Conservation (phyloP, 345 rosid species). For the Noccaea caerulescens region DNA sequence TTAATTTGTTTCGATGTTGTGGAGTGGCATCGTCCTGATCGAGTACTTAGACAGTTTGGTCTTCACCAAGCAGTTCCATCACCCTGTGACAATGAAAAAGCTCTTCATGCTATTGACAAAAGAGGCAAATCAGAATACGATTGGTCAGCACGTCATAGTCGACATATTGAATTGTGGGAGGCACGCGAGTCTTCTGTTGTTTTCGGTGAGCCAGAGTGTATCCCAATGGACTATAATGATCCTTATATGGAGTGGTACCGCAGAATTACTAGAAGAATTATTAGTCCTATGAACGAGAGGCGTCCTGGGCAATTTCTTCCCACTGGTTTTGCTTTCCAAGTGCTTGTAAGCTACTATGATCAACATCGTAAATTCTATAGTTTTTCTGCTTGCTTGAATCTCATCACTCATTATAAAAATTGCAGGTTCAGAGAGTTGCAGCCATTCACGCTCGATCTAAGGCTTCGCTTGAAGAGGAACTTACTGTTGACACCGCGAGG, state of each 20-base stretch:
- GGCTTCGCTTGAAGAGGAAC: slow-evolving; percentile 47
- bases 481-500: slow-evolving; percentile 45
- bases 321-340: slow-evolving; percentile 50
- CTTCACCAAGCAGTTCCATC: slow-evolving; percentile 45
- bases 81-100: slow-evolving; percentile 46
- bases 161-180: slow-evolving; percentile 45
- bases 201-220: slow-evolving; percentile 39
- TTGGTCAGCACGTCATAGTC: slow-evolving; percentile 50
- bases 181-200: slow-evolving; percentile 45
- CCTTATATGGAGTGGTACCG: slow-evolving; percentile 52
- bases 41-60: slow-evolving; percentile 49
- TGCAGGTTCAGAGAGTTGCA: slow-evolving; percentile 48
- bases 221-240: slow-evolving; percentile 49
- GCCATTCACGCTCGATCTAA: slow-evolving; percentile 47
- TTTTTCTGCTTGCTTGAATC: not conserved
- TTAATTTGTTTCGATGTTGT: slow-evolving; percentile 48
- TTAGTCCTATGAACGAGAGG: slow-evolving; percentile 50
- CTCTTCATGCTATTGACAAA: slow-evolving; percentile 50
- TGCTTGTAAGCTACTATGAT: slow-evolving; percentile 40
- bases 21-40: slow-evolving; percentile 51
- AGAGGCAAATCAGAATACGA: slow-evolving; percentile 48
- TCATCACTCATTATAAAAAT: slow-evolving; percentile 2
- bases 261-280: slow-evolving; percentile 46
- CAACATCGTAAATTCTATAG: not conserved
- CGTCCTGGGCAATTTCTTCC: slow-evolving; percentile 51